A percentile compares a stretch with the other conserved stretches of the same genome.
Conservation (phyloP, 2,329 filamentous ascomycete genomes). For the Beauveria bassiana region DNA sequence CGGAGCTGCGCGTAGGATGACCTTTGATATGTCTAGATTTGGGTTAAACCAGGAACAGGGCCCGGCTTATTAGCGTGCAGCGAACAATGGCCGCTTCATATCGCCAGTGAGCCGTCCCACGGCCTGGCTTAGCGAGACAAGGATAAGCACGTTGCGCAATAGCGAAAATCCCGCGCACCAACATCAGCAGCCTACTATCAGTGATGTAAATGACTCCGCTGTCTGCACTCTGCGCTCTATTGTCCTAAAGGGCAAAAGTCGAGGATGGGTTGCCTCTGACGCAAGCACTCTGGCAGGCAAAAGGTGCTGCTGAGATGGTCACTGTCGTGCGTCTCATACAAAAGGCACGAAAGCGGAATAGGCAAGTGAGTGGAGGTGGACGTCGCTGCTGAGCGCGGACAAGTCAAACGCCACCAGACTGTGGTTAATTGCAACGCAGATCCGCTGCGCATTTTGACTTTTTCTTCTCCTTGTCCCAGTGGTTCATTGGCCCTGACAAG, state of each 20-base stretch:
- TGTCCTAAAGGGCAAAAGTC: background rate
- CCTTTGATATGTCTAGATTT: background rate
- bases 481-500: background rate
- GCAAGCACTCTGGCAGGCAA: no score
- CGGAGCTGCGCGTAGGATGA: background rate
- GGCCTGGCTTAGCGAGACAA: background rate
- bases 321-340: background rate
- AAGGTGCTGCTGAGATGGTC: background rate
- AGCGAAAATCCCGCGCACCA: background rate
- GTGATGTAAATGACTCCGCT: background rate
- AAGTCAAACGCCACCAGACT: background rate
- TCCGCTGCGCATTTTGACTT: background rate
- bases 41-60: background rate
- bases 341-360: background rate
- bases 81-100: background rate
- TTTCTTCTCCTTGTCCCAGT: background rate
- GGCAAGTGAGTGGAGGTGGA: background rate
- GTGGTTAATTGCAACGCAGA: background rate
- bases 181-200: background rate
- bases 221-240: background rate
- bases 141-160: background rate
- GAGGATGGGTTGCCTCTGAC: background rate
- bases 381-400: conserved; percentile 2
- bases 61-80: background rate
- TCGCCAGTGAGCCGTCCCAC: background rate